phyloP scores from a whole-genome alignment of 108 stramenopile species.

The Nannochloropsis oceanica region DNA sequence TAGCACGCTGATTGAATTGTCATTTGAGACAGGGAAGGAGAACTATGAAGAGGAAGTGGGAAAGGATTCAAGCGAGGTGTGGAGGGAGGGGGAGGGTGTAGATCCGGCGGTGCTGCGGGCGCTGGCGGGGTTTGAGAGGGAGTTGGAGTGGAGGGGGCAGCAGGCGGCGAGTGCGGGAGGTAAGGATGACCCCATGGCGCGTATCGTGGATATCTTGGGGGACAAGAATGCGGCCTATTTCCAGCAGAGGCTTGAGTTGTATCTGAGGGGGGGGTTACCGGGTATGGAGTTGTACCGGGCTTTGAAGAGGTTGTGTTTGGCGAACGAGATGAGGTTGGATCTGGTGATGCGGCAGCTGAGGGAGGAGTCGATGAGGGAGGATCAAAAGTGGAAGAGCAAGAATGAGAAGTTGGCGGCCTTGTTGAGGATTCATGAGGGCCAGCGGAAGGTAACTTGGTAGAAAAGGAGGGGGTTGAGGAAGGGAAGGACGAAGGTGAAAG shows the following conservation, averaged over 20 bases:
- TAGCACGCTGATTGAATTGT: not conserved
- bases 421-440: not conserved
- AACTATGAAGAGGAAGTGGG: not conserved
- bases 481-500: too few species aligned
- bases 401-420: not conserved
- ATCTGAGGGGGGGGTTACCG: not conserved
- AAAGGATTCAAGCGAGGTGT: not conserved
- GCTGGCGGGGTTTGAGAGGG: not conserved
- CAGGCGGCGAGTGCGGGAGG: not conserved
- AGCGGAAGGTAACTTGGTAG: not conserved
- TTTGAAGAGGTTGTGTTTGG: not conserved
- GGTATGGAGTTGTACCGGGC: not conserved
- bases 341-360: not conserved
- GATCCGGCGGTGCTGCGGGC: not conserved
- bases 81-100: not conserved
- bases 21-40: not conserved
- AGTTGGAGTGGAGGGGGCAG: not conserved
- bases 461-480: too few species aligned
- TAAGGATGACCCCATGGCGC: not conserved
- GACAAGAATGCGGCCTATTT: not conserved
- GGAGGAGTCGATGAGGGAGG: not conserved
- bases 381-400: not conserved
- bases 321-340: not conserved
- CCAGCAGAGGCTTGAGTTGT: not conserved
- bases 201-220: not conserved